phyloP scores from a whole-genome alignment of 257 asterid genomes.

The Nicotiana undulata region DNA sequence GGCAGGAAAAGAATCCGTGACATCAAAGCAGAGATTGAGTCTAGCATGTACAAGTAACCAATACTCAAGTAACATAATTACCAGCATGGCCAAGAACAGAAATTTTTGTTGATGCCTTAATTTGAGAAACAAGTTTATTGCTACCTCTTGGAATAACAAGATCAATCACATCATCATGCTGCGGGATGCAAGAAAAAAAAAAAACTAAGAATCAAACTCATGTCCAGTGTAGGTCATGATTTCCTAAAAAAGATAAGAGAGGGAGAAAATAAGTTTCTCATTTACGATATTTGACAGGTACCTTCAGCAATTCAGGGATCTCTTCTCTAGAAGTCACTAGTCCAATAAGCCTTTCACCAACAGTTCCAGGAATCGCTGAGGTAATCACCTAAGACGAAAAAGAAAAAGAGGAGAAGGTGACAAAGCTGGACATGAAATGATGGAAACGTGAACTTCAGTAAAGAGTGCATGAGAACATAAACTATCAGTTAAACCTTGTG shows the following conservation, averaged over 20 bases:
- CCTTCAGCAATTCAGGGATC: slow-evolving; percentile 79
- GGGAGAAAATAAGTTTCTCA: background rate
- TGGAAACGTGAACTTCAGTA: background rate
- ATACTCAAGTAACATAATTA: slow-evolving; percentile 9
- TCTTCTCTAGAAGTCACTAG: slow-evolving; percentile 75
- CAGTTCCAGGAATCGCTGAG: slow-evolving; percentile 51
- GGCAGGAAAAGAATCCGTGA: background rate
- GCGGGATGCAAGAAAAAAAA: slow-evolving; percentile 6
- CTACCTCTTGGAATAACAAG: slow-evolving; percentile 92
- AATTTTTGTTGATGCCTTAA: slow-evolving; percentile 68
- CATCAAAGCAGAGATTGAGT: background rate
- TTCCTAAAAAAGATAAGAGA: background rate
- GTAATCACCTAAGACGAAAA: slow-evolving; percentile 45
- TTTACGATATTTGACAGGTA: background rate
- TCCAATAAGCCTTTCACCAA: slow-evolving; percentile 72
- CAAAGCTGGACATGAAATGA: background rate
- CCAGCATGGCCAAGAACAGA: slow-evolving; percentile 95
- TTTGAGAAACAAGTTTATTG: slow-evolving; percentile 78
- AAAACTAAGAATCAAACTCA: background rate
- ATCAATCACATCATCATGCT: slow-evolving; percentile 84
- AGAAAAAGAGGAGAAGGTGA: background rate
- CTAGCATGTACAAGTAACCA: background rate
- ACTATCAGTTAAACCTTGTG: slow-evolving; percentile 44
- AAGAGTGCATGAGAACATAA: background rate
- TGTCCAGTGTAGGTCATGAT: background rate